These are phyloP conservation scores for Boletus mariae DNA, from an alignment of 1,284 basidiomycete species.

Conservation along the genomic window DNA sequence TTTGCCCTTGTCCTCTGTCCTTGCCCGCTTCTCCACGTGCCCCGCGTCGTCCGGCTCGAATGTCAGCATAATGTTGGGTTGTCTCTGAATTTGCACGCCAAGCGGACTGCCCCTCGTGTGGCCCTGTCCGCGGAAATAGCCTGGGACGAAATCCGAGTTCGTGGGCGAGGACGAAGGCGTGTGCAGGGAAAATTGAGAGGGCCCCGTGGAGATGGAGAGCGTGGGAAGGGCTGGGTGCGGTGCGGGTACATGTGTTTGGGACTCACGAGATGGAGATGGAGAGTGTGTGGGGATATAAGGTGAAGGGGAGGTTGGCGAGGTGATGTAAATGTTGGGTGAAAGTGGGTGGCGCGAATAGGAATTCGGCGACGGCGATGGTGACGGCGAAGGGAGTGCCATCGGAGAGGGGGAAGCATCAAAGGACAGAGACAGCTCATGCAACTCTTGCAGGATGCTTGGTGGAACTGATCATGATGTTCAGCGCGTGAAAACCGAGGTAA, in stretches of 20 bases:
- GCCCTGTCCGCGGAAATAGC: constrained; percentile 8
- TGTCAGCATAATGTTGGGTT: constrained; percentile 30
- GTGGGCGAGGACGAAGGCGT: constrained; percentile 66
- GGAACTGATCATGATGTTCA: constrained; percentile 44
- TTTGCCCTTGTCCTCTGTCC: constrained; percentile 33
- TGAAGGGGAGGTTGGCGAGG: constrained; percentile 50
- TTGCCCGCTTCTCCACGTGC: constrained; percentile 43
- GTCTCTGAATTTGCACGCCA: constrained; percentile 9
- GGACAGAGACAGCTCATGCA: constrained; percentile 33
- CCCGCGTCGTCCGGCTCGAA: constrained; percentile 21
- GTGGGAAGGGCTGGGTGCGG: constrained; percentile 14
- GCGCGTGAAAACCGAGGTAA: background rate
- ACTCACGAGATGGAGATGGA: constrained; percentile 34
- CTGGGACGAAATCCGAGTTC: constrained; percentile 51
- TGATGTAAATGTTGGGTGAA: constrained; percentile 69
- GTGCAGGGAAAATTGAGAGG: constrained; percentile 34
- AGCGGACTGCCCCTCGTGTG: constrained; percentile 14
- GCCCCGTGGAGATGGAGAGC: constrained; percentile 1
- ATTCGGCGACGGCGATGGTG: constrained; percentile 27
- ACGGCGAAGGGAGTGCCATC: constrained; percentile 21
- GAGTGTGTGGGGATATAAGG: constrained; percentile 30
- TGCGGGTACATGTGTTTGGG: constrained; percentile 7
- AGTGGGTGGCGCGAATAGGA: constrained; percentile 12
- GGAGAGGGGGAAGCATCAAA: constrained; percentile 21
- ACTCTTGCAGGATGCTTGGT: constrained; percentile 54